Evolutionary conservation across 2,329 filamentous ascomycete genomes (phyloP), one percentile per base, ranked within the genome.

Genomic region (Penicillium vulpinum): DNA sequence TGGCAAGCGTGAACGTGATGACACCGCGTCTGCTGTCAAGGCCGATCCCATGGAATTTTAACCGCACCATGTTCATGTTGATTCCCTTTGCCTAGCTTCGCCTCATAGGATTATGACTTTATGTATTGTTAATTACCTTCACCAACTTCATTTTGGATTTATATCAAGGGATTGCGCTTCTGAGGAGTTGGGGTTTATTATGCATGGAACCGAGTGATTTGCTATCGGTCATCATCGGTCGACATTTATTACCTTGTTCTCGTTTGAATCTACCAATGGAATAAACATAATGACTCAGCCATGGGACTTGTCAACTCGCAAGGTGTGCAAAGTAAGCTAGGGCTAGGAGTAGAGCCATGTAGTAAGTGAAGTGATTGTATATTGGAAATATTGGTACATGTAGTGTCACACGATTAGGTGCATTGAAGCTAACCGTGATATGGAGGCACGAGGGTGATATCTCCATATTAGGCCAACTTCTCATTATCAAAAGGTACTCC

Each of bases 31-130:
- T 2, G 76, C 69, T 22, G 67, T 69, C 13, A 70, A 74, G 36
- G 71, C 70, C 18, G 77, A 88, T 69, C 77, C 77, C 7, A 88
- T 89, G 85, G 87, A 89, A 59, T 89, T 88, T 72, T 89, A 71
- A 80, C 38, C 43, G 28, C 28, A 28, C 5, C 16, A 35, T 22
- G 35, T 54, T 26, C 22, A 43, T 11, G 41, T 26, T 44, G 5
- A 40, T 36, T 48, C 38, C 24, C 49, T 49, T 18, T 41, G 16
- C 31, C 18, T 41, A 15, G 54, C 51, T 15, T 18, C 28, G 13
- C 21, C 22, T 48, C 33, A 43, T 45, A 51, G 31, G 15, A 44
- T 62, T 50, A 67, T 54, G 63, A 66, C 54, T 36, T 67, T 55
- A 67, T 59, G 63, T 21, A 56, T 44, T 56, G 41, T 58, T 21